These are phyloP conservation scores for Podospora australis DNA, from an alignment of 495 filamentous ascomycete species.

Conservation along the genomic window DNA sequence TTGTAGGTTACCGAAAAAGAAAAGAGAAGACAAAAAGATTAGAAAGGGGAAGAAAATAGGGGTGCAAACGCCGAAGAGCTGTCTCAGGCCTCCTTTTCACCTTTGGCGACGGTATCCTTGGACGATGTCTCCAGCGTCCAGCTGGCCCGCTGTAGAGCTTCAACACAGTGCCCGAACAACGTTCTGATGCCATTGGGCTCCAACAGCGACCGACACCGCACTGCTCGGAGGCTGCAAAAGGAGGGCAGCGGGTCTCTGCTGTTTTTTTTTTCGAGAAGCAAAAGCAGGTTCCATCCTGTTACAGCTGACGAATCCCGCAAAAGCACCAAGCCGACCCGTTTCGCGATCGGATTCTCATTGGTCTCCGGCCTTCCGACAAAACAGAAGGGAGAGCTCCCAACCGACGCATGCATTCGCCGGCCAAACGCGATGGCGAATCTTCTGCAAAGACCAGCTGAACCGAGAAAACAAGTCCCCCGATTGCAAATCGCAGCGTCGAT, in stretches of 20 bases:
- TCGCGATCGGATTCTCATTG: constrained; percentile 13
- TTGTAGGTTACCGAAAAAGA: too few relatives aligned
- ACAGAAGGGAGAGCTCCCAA: background rate
- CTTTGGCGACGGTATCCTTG: too few relatives aligned
- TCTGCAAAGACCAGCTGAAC: background rate
- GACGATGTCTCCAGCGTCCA: too few relatives aligned
- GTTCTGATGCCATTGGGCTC: background rate
- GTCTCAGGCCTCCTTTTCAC: background rate
- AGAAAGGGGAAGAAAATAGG: too few relatives aligned
- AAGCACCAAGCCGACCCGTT: constrained; percentile 2
- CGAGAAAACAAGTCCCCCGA: background rate
- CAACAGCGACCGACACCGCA: too few relatives aligned
- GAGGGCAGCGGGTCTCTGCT: background rate
- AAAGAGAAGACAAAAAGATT: too few relatives aligned
- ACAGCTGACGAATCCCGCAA: background rate
- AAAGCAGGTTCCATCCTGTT: background rate
- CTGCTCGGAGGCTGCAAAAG: background rate
- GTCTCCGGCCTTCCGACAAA: background rate
- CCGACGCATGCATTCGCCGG: too few relatives aligned
- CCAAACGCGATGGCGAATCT: background rate
- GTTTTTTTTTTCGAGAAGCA: background rate
- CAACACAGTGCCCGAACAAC: background rate
- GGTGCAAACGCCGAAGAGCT: too few relatives aligned
- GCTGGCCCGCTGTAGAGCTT: too few relatives aligned
- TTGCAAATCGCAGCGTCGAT: background rate